Percentiles rank a stretch among this genome's conserved stretches.
Evolutionary conservation across 768 basidiomycete species (phyloP).

Genomic region (Termitomyces eurrhizus): DNA sequence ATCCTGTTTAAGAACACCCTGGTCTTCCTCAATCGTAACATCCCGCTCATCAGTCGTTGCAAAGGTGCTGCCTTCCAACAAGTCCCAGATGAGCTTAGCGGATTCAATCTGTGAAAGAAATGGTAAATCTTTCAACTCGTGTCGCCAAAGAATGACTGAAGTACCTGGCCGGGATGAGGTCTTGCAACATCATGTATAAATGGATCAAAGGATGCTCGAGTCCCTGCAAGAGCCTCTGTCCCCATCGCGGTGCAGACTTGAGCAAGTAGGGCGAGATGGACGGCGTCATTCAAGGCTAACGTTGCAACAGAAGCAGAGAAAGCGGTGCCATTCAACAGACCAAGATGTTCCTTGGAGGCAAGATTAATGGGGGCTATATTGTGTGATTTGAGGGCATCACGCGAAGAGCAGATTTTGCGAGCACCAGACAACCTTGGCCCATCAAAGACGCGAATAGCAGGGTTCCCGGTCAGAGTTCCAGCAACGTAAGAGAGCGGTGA

Average conservation of each 20-base stretch:
- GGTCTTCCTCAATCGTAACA: constrained; percentile 66
- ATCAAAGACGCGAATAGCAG: constrained; percentile 69
- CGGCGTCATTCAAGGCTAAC: constrained; percentile 69
- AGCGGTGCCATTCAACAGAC: constrained; percentile 81
- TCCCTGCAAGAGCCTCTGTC: constrained; percentile 75
- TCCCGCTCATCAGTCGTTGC: constrained; percentile 70
- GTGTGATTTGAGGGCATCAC: constrained; percentile 55
- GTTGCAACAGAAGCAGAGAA: constrained; percentile 79
- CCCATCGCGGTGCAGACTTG: constrained; percentile 82
- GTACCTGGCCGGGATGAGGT: constrained; percentile 78
- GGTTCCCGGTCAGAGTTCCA: constrained; percentile 75
- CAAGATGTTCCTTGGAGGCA: constrained; percentile 74
- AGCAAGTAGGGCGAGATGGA: constrained; percentile 60
- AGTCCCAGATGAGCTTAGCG: constrained; percentile 62
- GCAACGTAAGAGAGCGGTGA: constrained; percentile 82
- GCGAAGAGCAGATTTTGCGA: constrained; percentile 50
- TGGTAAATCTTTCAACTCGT: not conserved
- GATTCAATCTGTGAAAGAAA: constrained; percentile 50
- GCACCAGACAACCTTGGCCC: constrained; percentile 45
- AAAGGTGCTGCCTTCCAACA: constrained; percentile 67
- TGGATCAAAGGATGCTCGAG: constrained; percentile 66
- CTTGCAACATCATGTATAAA: constrained; percentile 76
- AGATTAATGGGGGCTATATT: constrained; percentile 62
- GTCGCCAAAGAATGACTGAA: constrained; percentile 8
- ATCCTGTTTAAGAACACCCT: constrained; percentile 75